Conservation (phyloP, 352 stramenopile species). For the Phytophthora ramorum region DNA sequence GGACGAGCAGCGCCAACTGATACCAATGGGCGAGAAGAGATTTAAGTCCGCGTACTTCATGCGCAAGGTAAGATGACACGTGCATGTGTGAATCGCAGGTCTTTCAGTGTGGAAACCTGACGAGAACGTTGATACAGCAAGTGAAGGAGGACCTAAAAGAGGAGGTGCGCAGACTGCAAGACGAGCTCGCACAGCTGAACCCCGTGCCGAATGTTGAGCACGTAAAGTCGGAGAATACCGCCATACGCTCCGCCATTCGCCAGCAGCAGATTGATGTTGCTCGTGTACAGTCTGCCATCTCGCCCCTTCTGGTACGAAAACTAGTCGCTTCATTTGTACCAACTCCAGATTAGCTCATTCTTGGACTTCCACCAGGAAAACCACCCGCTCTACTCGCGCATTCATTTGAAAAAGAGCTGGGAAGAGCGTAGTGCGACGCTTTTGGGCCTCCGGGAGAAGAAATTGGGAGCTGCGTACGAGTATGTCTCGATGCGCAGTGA, state of each 20-base stretch:
- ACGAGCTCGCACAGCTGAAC: neutral
- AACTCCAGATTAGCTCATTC: neutral
- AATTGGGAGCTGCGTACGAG: conserved; percentile 25
- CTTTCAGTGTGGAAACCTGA: neutral
- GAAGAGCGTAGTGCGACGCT: conserved; percentile 20
- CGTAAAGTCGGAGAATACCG: neutral
- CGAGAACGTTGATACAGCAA: neutral
- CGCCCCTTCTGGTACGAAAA: conserved; percentile 2
- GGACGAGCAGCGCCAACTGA: neutral
- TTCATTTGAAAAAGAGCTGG: conserved; percentile 26
- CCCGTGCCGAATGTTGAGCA: neutral
- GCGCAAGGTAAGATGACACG: neutral
- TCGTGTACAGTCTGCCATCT: neutral
- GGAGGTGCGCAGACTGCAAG: neutral
- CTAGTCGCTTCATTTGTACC: neutral
- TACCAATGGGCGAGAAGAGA: neutral
- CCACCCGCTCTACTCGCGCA: conserved; percentile 13
- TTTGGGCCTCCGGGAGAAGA: conserved; percentile 8
- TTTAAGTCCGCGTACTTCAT: neutral
- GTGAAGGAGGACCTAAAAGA: neutral
- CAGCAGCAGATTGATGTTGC: conserved; percentile 5
- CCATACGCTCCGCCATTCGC: neutral
- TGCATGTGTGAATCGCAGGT: neutral
- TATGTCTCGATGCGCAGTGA: conserved; percentile 18
- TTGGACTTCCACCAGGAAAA: conserved; percentile 2